A percentile compares a stretch with the other conserved stretches of the same genome.
Conservation (phyloP, 2,329 filamentous ascomycete species). For the Colletotrichum tofieldiae region DNA sequence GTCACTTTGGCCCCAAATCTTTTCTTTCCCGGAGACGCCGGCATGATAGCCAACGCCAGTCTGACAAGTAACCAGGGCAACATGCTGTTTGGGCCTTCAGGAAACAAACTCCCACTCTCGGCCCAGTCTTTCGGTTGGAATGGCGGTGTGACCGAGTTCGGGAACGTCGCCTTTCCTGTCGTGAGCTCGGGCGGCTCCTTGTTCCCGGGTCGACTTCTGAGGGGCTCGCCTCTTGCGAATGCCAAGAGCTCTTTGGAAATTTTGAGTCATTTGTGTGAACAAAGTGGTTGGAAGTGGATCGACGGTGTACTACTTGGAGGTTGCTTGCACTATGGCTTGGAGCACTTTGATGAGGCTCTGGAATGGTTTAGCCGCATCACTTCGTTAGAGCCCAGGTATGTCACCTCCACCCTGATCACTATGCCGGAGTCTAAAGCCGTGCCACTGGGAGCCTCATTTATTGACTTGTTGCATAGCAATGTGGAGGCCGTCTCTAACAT, state of each 20-base stretch:
- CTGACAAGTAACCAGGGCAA: conserved; percentile 14
- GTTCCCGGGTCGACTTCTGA: conserved; percentile 7
- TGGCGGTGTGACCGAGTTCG: background rate
- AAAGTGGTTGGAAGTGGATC: conserved; percentile 89
- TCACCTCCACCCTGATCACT: conserved; percentile 25
- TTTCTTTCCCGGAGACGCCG: conserved; percentile 15
- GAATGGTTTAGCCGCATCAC: conserved; percentile 81
- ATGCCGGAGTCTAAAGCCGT: background rate
- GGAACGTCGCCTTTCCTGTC: conserved; percentile 10
- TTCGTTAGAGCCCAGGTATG: conserved; percentile 70
- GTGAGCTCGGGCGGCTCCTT: background rate
- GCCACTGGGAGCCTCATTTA: background rate
- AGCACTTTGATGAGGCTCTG: conserved; percentile 83
- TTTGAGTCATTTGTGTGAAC: conserved; percentile 81
- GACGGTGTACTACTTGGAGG: conserved; percentile 94
- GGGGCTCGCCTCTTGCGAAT: conserved; percentile 46
- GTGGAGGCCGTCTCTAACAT: conserved; percentile 96
- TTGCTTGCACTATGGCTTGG: conserved; percentile 91
- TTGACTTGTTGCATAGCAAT: conserved; percentile 67
- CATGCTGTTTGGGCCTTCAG: conserved; percentile 3
- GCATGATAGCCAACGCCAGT: conserved; percentile 15
- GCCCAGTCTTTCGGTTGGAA: conserved; percentile 19
- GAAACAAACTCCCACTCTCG: background rate
- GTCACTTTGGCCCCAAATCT: conserved; percentile 17
- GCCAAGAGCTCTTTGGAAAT: conserved; percentile 80